Evolutionary conservation across 306 rosid genomes (phyloP).

Genomic region (Hippophae gyantsensis): DNA sequence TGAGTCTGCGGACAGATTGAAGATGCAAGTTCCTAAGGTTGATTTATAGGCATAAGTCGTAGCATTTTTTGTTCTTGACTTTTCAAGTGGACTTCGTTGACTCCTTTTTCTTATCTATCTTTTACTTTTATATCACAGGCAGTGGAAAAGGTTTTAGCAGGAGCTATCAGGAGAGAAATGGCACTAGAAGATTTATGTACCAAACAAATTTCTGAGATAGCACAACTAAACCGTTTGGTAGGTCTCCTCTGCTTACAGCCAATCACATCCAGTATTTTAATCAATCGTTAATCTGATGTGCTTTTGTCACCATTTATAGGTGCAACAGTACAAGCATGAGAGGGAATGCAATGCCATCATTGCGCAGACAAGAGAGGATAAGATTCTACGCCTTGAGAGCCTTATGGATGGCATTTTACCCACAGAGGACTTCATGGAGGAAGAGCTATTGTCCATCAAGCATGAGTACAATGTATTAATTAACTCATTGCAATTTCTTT

Average conservation of each 20-base stretch:
- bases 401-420: slow-evolving; percentile 94
- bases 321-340: slow-evolving; percentile 87
- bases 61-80: too few relatives aligned
- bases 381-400: slow-evolving; percentile 82
- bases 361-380: slow-evolving; percentile 90
- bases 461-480: slow-evolving; percentile 68
- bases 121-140: slow-evolving; percentile 34
- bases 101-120: slow-evolving; percentile 8
- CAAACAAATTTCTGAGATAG: slow-evolving; percentile 66
- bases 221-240: slow-evolving; percentile 92
- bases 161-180: slow-evolving; percentile 96
- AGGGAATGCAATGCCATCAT: slow-evolving; percentile 79
- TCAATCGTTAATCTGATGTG: slow-evolving; percentile 23
- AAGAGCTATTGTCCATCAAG: slow-evolving; percentile 56
- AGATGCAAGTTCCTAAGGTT: slow-evolving; percentile 77
- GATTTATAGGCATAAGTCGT: slow-evolving; percentile 7
- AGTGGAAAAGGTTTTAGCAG: slow-evolving; percentile 89
- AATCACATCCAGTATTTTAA: slow-evolving; percentile 10
- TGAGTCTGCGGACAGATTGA: slow-evolving; percentile 57
- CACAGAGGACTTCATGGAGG: slow-evolving; percentile 76
- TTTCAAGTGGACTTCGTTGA: neutral
- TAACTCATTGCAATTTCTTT: slow-evolving; percentile 4
- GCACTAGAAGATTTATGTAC: slow-evolving; percentile 85
- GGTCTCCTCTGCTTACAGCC: slow-evolving; percentile 20
- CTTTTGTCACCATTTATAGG: slow-evolving; percentile 40